Evolutionary conservation across 805 yeast genomes (phyloP), one percentile per base, ranked within the genome.

Genomic region (Zygoascus flipseniorum): DNA sequence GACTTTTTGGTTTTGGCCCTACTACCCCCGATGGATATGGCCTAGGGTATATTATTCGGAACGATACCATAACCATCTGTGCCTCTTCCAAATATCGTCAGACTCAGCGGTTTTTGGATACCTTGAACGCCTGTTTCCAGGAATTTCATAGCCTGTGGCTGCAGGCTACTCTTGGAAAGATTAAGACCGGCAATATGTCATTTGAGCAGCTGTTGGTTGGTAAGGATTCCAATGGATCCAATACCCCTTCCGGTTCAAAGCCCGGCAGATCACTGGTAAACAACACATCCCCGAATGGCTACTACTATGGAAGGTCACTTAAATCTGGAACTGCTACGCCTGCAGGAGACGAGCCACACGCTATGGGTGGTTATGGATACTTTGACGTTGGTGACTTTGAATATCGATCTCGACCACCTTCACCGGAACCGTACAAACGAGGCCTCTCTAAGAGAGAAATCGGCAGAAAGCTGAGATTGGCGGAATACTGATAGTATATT

Each of bases 1-100:
- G 85, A 57, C 74, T 85, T 49, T 89, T 89, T 72, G 97, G 97
- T 0, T 89, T 89, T 64, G 95, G 96, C 2, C 97, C 97, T 2
- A 90, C 89, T 1, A 76, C 85, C 13, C 85, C 89, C 48, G 90
- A 87, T 63, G 97, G 97, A 2, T 89, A 85, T 68, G 97, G 97
- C n/a, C 78, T 89, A 39, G 96, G 96, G 4, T 89, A 89, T 66
- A 87, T 89, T 60, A 85, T 89, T 60, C 89, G 90, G 67, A 80
- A 75, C 44, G 86, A 88, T 63, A 81, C 88, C 19, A 80, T 89
- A 28, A 80, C 89, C 1, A 78, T 89, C 9, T 88, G 95, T 50
- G 85, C 86, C 3, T 82, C 93, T 28, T 88, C 96, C 13, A 89
- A 88, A 69, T 90, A 85, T 69, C 77, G 97, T 53, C 97, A 89